Evolutionary conservation across 192 early-diverging fungal genomes (phyloP).

Genomic region (Backusella psychrophila): DNA sequence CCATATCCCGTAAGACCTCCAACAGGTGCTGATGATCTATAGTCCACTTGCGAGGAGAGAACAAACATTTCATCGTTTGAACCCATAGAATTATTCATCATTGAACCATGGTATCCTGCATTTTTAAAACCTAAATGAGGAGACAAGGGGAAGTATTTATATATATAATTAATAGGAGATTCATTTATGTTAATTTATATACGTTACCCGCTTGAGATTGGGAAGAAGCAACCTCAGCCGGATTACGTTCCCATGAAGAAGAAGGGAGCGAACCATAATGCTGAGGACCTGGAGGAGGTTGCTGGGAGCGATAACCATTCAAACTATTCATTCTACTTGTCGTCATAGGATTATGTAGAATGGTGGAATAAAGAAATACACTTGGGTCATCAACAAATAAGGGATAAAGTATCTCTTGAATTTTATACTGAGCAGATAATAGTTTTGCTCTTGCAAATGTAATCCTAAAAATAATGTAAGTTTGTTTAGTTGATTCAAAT

Average conservation of each 20-base stretch:
- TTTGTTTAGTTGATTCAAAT: background rate
- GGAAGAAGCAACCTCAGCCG: background rate
- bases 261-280: background rate
- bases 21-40: background rate
- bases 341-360: slow-evolving; percentile 3
- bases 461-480: slow-evolving; percentile 41
- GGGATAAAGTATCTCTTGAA: slow-evolving; percentile 70
- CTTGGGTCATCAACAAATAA: slow-evolving; percentile 74
- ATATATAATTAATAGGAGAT: background rate
- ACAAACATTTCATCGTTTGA: slow-evolving; percentile 18
- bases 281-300: background rate
- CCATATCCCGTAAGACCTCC: background rate
- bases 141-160: background rate
- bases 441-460: slow-evolving; percentile 63
- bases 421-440: slow-evolving; percentile 71
- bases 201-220: slow-evolving; percentile 1
- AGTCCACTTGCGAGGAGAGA: slow-evolving; percentile 13
- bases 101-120: slow-evolving; percentile 14
- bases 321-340: slow-evolving; percentile 11
- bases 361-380: slow-evolving; percentile 51
- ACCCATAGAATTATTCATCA: slow-evolving; percentile 9
- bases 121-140: slow-evolving; percentile 14
- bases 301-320: slow-evolving; percentile 2
- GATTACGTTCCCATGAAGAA: slow-evolving; percentile 6
- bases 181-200: background rate